A percentile compares a stretch with the other conserved stretches of the same genome.
These are phyloP conservation scores for Sarocladium strictum DNA, from an alignment of 2,329 filamentous ascomycete genomes.

Conservation along the genomic window DNA sequence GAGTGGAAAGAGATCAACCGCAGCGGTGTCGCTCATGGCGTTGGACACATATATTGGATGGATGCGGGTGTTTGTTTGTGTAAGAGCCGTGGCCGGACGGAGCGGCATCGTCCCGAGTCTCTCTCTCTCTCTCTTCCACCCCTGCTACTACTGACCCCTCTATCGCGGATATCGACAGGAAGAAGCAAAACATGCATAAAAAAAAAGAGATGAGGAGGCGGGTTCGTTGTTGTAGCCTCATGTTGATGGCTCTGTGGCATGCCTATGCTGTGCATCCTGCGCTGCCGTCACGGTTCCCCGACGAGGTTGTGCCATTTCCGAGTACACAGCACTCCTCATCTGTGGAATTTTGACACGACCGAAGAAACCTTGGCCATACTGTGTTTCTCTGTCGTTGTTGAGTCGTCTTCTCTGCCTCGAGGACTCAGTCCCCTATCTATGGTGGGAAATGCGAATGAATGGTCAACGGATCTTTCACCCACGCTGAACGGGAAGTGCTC, in stretches of 20 bases:
- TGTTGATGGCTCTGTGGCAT: constrained; percentile 1
- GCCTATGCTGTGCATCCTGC: not conserved
- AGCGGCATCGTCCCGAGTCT: not conserved
- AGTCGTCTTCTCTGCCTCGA: too few species aligned
- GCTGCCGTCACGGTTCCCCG: not conserved
- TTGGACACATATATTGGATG: too few species aligned
- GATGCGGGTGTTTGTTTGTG: not conserved
- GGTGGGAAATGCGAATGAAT: too few species aligned
- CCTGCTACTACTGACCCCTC: not conserved
- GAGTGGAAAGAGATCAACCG: too few species aligned
- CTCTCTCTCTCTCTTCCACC: not conserved
- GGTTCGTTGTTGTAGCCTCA: too few species aligned
- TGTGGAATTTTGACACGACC: not conserved
- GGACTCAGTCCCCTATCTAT: too few species aligned
- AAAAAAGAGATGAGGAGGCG: constrained; percentile 2
- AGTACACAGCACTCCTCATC: not conserved
- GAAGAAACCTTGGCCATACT: too few species aligned
- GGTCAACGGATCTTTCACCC: too few species aligned
- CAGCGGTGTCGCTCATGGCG: too few species aligned
- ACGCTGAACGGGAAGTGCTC: too few species aligned
- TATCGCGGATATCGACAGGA: too few species aligned
- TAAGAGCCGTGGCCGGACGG: not conserved
- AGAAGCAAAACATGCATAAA: not conserved
- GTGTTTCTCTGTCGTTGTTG: too few species aligned
- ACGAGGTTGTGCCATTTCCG: not conserved